phyloP scores from a whole-genome alignment of 192 early-diverging fungal genomes.

The Backusella tarrabulga region DNA sequence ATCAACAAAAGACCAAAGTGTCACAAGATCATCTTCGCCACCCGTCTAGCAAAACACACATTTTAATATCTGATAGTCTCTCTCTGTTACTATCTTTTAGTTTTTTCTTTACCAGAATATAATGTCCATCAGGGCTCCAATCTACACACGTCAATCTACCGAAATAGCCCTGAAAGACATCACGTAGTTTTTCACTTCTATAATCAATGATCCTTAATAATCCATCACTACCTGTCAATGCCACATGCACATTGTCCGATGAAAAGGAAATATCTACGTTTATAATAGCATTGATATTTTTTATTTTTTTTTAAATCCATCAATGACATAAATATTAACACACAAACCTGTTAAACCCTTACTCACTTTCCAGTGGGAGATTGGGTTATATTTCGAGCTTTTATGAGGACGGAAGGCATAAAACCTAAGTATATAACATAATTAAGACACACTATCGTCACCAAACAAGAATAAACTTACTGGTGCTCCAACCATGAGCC shows the following conservation, averaged over 20 bases:
- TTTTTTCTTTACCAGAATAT: slow-evolving; percentile 50
- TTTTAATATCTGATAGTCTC: background rate
- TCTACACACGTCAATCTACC: slow-evolving; percentile 82
- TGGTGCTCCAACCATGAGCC: slow-evolving; percentile 10
- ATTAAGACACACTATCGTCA: background rate
- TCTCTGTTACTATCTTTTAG: background rate
- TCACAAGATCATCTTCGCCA: slow-evolving; percentile 93
- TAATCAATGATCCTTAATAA: slow-evolving; percentile 78
- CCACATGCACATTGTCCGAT: slow-evolving; percentile 80
- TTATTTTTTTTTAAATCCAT: background rate
- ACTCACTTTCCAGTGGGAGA: slow-evolving; percentile 30
- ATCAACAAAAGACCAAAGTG: slow-evolving; percentile 86
- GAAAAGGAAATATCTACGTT: slow-evolving; percentile 75
- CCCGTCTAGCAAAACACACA: slow-evolving; percentile 52
- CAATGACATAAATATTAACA: background rate
- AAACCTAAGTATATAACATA: slow-evolving; percentile 10
- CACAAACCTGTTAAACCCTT: slow-evolving; percentile 25
- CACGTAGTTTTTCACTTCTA: slow-evolving; percentile 65
- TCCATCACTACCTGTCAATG: slow-evolving; percentile 79
- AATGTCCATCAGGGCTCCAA: slow-evolving; percentile 93
- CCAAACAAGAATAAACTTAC: background rate
- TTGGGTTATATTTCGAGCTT: slow-evolving; percentile 25
- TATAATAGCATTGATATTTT: background rate
- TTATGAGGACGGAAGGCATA: slow-evolving; percentile 10
- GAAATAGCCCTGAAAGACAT: slow-evolving; percentile 83